Evolutionary conservation across 2,329 filamentous ascomycete genomes (phyloP), one percentile per base, ranked within the genome.

Genomic region (Chaetomiaceae sp.): DNA sequence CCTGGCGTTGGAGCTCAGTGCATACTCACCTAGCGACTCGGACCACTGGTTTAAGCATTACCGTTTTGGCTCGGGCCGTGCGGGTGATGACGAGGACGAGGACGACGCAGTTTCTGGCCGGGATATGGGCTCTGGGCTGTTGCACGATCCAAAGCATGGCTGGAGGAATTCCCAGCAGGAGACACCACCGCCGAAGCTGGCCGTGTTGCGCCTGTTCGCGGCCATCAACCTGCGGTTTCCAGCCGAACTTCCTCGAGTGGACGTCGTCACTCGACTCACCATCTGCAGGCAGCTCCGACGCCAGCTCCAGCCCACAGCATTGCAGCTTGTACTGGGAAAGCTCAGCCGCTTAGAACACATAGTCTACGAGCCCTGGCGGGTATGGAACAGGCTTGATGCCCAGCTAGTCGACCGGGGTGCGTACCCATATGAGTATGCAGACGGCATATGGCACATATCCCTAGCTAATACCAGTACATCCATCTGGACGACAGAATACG

Each of bases 1-100:
- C n/a, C 4, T 44, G 20, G 16, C 43, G 21, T 37, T 44, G 33
- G 43, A 44, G 43, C 31, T 44, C 31, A 35, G 12, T 31, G 43
- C 21, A 9, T n/a, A 25, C 23, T 44, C 13, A 13, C 43, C 42
- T 20, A 35, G 43, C 31, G 43, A 44, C 9, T 25, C 8, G 31
- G n/a, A 37, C 14, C 33, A 35, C 43, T 37, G 31, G 31, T 44
- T 37, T 31, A 43, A 43, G 19, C 30, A 43, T 27, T 20, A 21
- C 19, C 8, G 30, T 20, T 43, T 43, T 20, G 17, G 23, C 25
- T 21, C 30, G 25, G 25, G 10, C 25, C 25, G 25, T 27, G 25
- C 10, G 25, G 25, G 25, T 21, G 17, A 21, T 21, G 27, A 31
- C 19, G 41, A 33, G 17, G 27, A 31, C 19, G 41, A 33, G 17